A percentile compares a stretch with the other conserved stretches of the same genome.
phyloP scores from a whole-genome alignment of 495 filamentous ascomycete genomes.

The Podospora appendiculata region DNA sequence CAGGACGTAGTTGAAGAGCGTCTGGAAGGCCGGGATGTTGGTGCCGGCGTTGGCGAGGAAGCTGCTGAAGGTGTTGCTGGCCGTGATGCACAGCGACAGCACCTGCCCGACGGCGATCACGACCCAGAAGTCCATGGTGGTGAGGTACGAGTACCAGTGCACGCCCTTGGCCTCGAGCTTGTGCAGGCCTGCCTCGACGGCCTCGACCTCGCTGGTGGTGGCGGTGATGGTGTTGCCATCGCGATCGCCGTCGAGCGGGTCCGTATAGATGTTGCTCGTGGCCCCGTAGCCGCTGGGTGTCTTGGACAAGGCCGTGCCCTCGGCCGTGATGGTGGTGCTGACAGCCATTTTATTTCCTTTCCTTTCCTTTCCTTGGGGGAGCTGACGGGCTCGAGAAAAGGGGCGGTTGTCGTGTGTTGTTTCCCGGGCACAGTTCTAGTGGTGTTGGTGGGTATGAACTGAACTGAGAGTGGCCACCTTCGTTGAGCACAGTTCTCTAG shows the following conservation, averaged over 20 bases:
- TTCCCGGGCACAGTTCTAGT: no score
- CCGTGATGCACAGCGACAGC: slow-evolving; percentile 79
- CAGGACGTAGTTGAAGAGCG: slow-evolving; percentile 88
- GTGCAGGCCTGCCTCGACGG: slow-evolving; percentile 27
- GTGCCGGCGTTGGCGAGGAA: slow-evolving; percentile 62
- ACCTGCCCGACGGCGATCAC: slow-evolving; percentile 78
- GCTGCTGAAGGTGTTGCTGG: slow-evolving; percentile 78
- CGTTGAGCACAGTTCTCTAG: background rate
- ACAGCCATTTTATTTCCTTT: slow-evolving; percentile 1
- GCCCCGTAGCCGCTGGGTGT: slow-evolving; percentile 9
- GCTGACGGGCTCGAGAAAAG: no score
- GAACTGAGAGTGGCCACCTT: no score
- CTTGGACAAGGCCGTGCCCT: slow-evolving; percentile 6
- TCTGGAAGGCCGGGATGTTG: slow-evolving; percentile 94
- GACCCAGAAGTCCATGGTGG: slow-evolving; percentile 80
- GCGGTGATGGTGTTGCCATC: slow-evolving; percentile 5
- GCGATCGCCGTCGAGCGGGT: slow-evolving; percentile 1
- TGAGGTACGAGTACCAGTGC: slow-evolving; percentile 70
- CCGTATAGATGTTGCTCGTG: background rate
- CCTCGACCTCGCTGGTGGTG: slow-evolving; percentile 20
- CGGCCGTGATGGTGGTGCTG: slow-evolving; percentile 1
- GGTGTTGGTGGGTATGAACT: no score
- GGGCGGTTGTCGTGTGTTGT: no score
- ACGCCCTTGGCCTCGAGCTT: slow-evolving; percentile 40
- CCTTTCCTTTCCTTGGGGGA: background rate